Conservation (phyloP, 1,284 basidiomycete genomes). For the Trichosporon coremiiforme region DNA sequence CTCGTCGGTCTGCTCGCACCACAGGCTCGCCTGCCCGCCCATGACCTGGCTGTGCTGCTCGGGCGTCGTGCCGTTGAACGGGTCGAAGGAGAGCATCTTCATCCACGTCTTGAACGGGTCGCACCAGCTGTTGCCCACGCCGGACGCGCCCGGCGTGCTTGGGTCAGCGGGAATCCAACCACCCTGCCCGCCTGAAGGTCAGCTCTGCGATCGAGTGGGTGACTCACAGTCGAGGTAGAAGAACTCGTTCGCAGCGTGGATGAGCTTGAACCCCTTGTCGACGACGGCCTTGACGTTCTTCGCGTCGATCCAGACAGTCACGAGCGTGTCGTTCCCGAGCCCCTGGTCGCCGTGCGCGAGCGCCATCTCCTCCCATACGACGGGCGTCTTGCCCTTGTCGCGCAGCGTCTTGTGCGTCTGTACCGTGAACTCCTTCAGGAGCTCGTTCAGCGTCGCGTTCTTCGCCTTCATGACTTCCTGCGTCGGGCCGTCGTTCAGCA, state of each 20-base stretch:
- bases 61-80: conserved; percentile 63
- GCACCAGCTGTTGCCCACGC: conserved; percentile 68
- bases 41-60: conserved; percentile 63
- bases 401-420: conserved; percentile 61
- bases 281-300: conserved; percentile 65
- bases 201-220: neutral
- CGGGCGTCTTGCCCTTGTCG: conserved; percentile 62
- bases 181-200: conserved; percentile 64
- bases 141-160: conserved; percentile 66
- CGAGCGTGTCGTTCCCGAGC: conserved; percentile 67
- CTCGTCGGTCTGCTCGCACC: conserved; percentile 74
- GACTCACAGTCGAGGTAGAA: conserved; percentile 68
- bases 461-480: conserved; percentile 60
- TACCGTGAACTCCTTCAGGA: conserved; percentile 66
- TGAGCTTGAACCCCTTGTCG: conserved; percentile 64
- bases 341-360: conserved; percentile 64
- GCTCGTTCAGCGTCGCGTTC: conserved; percentile 65
- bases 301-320: conserved; percentile 73
- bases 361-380: conserved; percentile 70
- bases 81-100: conserved; percentile 67
- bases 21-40: conserved; percentile 68
- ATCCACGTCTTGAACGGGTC: conserved; percentile 78
- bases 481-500: conserved; percentile 64
- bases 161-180: conserved; percentile 69
- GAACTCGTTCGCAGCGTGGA: conserved; percentile 71